Conservation (phyloP, 139 green algal genomes). For the Ettlia oleoabundans region DNA sequence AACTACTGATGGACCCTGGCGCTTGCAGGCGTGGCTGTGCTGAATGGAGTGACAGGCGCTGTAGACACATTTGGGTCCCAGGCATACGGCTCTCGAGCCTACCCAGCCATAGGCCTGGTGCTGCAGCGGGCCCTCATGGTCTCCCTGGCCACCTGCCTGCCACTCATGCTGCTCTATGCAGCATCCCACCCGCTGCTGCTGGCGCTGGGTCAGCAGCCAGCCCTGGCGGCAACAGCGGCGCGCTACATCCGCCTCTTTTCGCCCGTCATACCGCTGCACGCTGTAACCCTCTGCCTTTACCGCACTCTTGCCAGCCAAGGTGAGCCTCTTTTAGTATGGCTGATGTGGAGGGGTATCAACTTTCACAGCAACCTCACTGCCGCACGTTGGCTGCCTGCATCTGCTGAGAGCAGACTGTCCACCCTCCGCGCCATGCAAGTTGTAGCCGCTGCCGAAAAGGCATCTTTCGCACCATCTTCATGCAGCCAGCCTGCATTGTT, state of each 20-base stretch:
- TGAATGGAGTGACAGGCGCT: constrained; percentile 12
- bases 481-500: no score
- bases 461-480: no score
- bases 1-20: not conserved
- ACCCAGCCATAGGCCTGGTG: constrained; percentile 4
- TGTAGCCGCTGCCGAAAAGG: no score
- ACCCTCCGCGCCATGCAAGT: no score
- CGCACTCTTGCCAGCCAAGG: constrained; percentile 19
- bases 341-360: not conserved
- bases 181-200: not conserved
- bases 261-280: constrained; percentile 13
- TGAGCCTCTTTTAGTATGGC: not conserved
- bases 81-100: not conserved
- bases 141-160: constrained; percentile 15
- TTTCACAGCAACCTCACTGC: no score
- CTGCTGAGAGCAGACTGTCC: no score
- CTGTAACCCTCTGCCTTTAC: constrained; percentile 15
- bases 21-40: constrained; percentile 17
- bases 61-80: constrained; percentile 22
- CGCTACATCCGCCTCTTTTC: constrained; percentile 28
- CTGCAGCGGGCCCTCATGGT: constrained; percentile 31
- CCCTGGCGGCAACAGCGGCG: constrained; percentile 1
- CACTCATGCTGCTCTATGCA: constrained; percentile 25
- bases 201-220: constrained; percentile 22
- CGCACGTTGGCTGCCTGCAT: no score